Conservation (phyloP, 2,329 filamentous ascomycete genomes). For the Colletotrichum simmondsii region DNA sequence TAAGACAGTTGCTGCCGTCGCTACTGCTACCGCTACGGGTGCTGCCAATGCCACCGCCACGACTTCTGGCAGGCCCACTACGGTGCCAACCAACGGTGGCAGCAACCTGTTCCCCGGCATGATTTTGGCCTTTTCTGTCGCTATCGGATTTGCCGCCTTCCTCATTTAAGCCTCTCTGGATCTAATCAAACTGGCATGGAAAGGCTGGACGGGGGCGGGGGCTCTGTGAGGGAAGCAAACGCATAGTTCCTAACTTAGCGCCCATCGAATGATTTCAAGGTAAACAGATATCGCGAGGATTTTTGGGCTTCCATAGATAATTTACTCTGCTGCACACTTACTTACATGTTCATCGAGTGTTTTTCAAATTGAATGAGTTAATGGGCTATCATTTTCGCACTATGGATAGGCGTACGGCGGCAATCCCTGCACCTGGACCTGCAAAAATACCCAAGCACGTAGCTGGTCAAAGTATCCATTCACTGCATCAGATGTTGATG, state of each 20-base stretch:
- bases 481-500: too few relatives aligned
- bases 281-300: not conserved
- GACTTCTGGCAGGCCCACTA: not conserved
- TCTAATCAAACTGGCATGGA: not conserved
- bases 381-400: too few relatives aligned
- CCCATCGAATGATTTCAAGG: not conserved
- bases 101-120: not conserved
- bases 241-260: too few relatives aligned
- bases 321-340: too few relatives aligned
- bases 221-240: not conserved
- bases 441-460: too few relatives aligned
- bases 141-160: not conserved
- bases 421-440: too few relatives aligned
- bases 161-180: not conserved
- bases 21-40: not conserved
- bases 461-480: too few relatives aligned
- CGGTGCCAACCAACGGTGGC: not conserved
- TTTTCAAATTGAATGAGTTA: too few relatives aligned
- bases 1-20: constrained; percentile 40
- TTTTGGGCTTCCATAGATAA: not conserved
- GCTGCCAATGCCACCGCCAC: constrained; percentile 1
- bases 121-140: not conserved
- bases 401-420: too few relatives aligned
- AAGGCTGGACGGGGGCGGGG: not conserved
- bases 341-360: too few relatives aligned